Percentiles rank a stretch among this genome's conserved stretches.
Evolutionary conservation across 2,329 filamentous ascomycete genomes (phyloP).

Genomic region (Phialophora tarda): DNA sequence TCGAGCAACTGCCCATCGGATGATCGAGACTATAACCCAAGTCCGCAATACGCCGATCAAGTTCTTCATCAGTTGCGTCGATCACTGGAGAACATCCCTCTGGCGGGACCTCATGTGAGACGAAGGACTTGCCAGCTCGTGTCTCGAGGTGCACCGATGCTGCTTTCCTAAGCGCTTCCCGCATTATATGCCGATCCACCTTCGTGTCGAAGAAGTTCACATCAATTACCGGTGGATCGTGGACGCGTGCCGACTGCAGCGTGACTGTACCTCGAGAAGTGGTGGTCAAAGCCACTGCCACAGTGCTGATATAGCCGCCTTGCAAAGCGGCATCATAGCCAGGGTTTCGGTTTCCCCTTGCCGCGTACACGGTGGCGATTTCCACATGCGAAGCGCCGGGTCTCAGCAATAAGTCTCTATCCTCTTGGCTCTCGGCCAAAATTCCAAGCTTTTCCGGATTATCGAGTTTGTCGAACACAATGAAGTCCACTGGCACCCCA

Average conservation of each 20-base stretch:
- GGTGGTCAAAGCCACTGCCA: constrained; percentile 35
- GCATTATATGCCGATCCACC: constrained; percentile 15
- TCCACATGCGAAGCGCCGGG: constrained; percentile 25
- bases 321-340: constrained; percentile 20
- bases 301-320: constrained; percentile 22
- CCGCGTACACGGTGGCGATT: constrained; percentile 16
- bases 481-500: constrained; percentile 49
- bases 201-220: constrained; percentile 50
- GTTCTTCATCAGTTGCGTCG: constrained; percentile 37
- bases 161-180: constrained; percentile 19
- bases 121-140: constrained; percentile 35
- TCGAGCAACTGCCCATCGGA: constrained; percentile 46
- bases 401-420: constrained; percentile 20
- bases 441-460: constrained; percentile 13
- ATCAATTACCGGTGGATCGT: constrained; percentile 49
- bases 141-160: constrained; percentile 37
- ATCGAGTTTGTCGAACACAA: constrained; percentile 32
- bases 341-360: constrained; percentile 4
- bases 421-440: constrained; percentile 14
- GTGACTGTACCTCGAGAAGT: constrained; percentile 58
- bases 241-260: constrained; percentile 43
- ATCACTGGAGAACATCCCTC: constrained; percentile 19
- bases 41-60: constrained; percentile 39
- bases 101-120: constrained; percentile 25
- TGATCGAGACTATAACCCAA: constrained; percentile 47